phyloP scores from a whole-genome alignment of 306 rosid species.

The Quercus agrifolia region DNA sequence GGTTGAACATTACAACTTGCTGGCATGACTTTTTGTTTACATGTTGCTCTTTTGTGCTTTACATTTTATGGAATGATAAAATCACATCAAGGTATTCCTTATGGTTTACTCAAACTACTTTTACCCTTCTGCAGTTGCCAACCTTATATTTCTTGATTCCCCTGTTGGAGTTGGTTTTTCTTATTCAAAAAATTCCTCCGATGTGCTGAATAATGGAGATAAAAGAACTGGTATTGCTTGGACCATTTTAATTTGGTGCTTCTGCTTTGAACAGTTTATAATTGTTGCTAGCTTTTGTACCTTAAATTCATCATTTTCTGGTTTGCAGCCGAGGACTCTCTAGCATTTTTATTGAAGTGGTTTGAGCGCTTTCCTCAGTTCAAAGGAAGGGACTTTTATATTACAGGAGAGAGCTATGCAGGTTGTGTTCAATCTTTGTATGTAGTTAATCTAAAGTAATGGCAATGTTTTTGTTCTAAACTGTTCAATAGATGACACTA shows the following conservation, averaged over 20 bases:
- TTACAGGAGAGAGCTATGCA: slow-evolving; percentile 88
- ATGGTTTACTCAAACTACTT: neutral
- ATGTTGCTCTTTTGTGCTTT: neutral
- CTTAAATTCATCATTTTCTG: slow-evolving; percentile 3
- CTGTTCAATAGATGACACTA: neutral
- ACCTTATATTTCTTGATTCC: slow-evolving; percentile 72
- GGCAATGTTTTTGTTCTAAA: neutral
- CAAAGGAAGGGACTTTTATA: slow-evolving; percentile 58
- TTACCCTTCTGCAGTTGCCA: slow-evolving; percentile 62
- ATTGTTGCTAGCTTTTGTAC: neutral
- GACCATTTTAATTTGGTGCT: neutral
- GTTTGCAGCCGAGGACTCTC: slow-evolving; percentile 63
- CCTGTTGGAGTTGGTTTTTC: slow-evolving; percentile 98
- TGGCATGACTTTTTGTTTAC: neutral
- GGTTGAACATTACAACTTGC: neutral
- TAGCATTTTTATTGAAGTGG: slow-evolving; percentile 69
- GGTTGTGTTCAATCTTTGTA: slow-evolving; percentile 39
- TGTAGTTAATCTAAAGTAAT: neutral
- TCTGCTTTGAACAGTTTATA: slow-evolving; percentile 3
- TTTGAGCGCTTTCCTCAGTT: slow-evolving; percentile 79
- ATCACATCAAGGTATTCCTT: neutral
- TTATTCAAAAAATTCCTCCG: slow-evolving; percentile 74
- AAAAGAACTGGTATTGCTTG: slow-evolving; percentile 58
- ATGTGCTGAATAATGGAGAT: slow-evolving; percentile 65
- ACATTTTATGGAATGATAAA: neutral